These are phyloP conservation scores for Prunus fruticosa DNA, from an alignment of 306 rosid genomes.

Conservation along the genomic window DNA sequence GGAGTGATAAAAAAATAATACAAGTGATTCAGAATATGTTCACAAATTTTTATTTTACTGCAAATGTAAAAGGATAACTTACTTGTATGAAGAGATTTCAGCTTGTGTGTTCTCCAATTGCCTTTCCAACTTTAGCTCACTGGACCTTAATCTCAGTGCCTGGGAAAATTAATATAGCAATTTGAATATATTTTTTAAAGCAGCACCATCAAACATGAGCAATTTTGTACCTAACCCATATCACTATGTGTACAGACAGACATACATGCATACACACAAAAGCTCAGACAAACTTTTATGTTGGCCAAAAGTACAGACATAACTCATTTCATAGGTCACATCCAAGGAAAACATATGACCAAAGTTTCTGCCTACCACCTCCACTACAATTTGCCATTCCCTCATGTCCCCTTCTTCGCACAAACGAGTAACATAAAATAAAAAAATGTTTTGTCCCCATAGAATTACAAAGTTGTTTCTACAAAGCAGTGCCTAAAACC, in stretches of 20 bases:
- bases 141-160: conserved; percentile 93
- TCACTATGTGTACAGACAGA: not conserved
- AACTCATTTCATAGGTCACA: not conserved
- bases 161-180: conserved; percentile 24
- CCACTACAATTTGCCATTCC: not conserved
- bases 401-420: not conserved
- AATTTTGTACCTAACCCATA: not conserved
- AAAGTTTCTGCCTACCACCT: not conserved
- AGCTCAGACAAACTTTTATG: not conserved
- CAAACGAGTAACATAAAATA: not conserved
- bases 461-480: not conserved
- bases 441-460: not conserved
- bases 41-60: not conserved
- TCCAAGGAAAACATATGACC: not conserved
- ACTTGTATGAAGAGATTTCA: conserved; percentile 81
- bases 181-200: not conserved
- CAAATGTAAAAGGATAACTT: conserved; percentile 24
- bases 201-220: not conserved
- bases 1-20: not conserved
- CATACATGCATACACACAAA: not conserved
- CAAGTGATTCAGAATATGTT: not conserved
- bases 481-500: not conserved
- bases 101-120: conserved; percentile 78
- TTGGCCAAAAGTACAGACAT: not conserved
- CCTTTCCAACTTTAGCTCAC: conserved; percentile 88